A percentile compares a stretch with the other conserved stretches of the same genome.
Evolutionary conservation across 345 rosid genomes (phyloP).

Genomic region (Rhizophora mangle): DNA sequence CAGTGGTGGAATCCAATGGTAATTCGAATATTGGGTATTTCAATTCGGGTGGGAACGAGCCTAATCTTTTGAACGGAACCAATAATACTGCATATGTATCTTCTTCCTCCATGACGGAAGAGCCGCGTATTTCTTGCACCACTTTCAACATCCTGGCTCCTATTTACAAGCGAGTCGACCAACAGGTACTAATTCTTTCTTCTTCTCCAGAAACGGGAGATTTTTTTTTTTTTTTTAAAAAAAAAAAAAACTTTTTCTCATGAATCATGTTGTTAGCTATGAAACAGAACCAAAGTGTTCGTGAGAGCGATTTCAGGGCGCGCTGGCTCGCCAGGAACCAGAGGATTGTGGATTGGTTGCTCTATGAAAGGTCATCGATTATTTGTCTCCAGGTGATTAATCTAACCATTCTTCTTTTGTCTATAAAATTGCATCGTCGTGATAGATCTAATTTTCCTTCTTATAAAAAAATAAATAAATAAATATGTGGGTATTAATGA

Average conservation of each 20-base stretch:
- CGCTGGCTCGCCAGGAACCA: constrained; percentile 63
- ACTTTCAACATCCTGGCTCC: constrained; percentile 87
- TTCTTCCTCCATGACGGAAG: constrained; percentile 22
- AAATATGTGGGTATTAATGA: background rate
- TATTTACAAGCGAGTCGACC: constrained; percentile 66
- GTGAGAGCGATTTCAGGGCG: constrained; percentile 60
- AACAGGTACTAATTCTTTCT: constrained; percentile 33
- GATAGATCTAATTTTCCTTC: constrained; percentile 10
- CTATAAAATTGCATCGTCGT: background rate
- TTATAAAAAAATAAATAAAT: background rate
- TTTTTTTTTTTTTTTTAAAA: background rate
- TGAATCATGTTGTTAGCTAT: background rate
- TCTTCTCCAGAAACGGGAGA: no score
- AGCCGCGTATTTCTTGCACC: constrained; percentile 57
- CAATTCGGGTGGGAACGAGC: constrained; percentile 34
- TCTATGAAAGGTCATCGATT: constrained; percentile 57
- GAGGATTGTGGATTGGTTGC: constrained; percentile 60
- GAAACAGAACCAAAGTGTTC: constrained; percentile 51
- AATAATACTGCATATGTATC: constrained; percentile 10
- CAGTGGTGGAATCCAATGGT: constrained; percentile 23
- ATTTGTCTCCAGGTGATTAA: constrained; percentile 66
- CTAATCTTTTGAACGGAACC: constrained; percentile 12
- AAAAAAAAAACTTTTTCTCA: background rate
- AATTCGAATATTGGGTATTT: constrained; percentile 22
- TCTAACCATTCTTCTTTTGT: background rate